Evolutionary conservation across 768 basidiomycete genomes (phyloP).

Genomic region (Asterophora lycoperdoides): DNA sequence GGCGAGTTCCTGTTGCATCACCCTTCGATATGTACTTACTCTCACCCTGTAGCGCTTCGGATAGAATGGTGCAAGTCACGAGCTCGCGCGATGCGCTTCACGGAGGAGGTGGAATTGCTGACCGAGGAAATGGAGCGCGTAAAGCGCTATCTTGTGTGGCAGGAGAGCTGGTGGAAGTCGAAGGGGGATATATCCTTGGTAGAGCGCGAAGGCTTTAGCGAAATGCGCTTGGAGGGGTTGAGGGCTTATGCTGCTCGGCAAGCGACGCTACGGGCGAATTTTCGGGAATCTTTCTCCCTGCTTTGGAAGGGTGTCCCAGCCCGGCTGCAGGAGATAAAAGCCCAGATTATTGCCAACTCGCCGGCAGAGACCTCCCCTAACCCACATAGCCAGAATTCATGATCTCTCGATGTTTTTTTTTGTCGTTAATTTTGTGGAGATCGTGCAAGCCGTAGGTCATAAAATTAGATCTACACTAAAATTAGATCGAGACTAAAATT

Average conservation of each 20-base stretch:
- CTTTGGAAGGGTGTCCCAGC: no score
- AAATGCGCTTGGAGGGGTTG: background rate
- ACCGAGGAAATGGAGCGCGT: conserved; percentile 22
- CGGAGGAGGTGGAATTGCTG: conserved; percentile 21
- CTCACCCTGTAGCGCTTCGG: conserved; percentile 11
- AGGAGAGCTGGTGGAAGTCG: conserved; percentile 15
- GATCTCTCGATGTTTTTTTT: no score
- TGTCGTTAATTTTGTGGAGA: no score
- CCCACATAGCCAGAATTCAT: no score
- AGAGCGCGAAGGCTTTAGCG: background rate
- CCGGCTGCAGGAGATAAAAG: no score
- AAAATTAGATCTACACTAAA: no score
- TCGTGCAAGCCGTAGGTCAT: no score
- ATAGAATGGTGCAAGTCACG: conserved; percentile 23
- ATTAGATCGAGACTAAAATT: no score
- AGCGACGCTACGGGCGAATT: background rate
- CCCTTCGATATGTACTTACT: background rate
- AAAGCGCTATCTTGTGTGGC: conserved; percentile 13
- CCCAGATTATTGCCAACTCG: no score
- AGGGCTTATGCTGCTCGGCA: background rate
- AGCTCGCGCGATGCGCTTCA: conserved; percentile 16
- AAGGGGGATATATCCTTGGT: background rate
- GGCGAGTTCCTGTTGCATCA: background rate
- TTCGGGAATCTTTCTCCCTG: no score
- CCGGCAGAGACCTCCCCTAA: no score